Percentiles rank a stretch among this genome's conserved stretches.
These are phyloP conservation scores for Pythium guiyangense DNA, from an alignment of 352 stramenopile genomes.

Conservation along the genomic window DNA sequence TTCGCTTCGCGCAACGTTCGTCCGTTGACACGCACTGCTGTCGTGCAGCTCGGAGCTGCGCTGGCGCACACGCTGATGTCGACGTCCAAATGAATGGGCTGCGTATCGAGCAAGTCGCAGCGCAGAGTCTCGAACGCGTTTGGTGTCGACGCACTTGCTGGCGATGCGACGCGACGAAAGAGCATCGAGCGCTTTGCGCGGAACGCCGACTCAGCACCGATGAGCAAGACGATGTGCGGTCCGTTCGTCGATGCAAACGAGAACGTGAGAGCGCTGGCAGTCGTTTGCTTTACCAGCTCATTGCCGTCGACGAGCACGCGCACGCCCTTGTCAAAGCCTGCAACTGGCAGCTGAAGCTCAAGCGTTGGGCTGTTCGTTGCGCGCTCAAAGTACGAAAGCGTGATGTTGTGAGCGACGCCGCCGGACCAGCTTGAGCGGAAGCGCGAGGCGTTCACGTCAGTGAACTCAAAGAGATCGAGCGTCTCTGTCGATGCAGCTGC, in stretches of 20 bases:
- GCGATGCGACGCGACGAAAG: conserved; percentile 24
- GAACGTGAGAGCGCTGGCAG: conserved; percentile 29
- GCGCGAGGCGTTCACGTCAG: conserved; percentile 25
- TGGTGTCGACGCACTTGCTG: neutral
- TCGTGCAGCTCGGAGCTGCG: conserved; percentile 10
- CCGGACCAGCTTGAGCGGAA: conserved; percentile 20
- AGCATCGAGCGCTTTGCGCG: conserved; percentile 29
- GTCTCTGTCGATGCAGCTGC: conserved; percentile 1
- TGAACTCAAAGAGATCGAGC: conserved; percentile 41
- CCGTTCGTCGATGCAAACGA: conserved; percentile 26
- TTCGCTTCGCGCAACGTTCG: conserved; percentile 1
- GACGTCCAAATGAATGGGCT: conserved; percentile 28
- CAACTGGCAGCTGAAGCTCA: conserved; percentile 45
- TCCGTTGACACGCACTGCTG: conserved; percentile 14
- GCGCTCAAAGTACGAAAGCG: conserved; percentile 45
- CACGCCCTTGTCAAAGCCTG: conserved; percentile 43
- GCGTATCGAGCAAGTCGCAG: conserved; percentile 45
- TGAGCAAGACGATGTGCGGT: conserved; percentile 30
- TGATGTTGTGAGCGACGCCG: conserved; percentile 51
- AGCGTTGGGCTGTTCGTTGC: conserved; percentile 21
- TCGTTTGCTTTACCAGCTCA: conserved; percentile 21
- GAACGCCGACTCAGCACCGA: conserved; percentile 45
- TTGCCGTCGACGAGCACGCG: conserved; percentile 29
- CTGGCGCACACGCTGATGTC: conserved; percentile 25
- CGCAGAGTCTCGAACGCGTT: conserved; percentile 28